phyloP scores from a whole-genome alignment of 805 yeast species.

The Nakazawaea ambrosiae region DNA sequence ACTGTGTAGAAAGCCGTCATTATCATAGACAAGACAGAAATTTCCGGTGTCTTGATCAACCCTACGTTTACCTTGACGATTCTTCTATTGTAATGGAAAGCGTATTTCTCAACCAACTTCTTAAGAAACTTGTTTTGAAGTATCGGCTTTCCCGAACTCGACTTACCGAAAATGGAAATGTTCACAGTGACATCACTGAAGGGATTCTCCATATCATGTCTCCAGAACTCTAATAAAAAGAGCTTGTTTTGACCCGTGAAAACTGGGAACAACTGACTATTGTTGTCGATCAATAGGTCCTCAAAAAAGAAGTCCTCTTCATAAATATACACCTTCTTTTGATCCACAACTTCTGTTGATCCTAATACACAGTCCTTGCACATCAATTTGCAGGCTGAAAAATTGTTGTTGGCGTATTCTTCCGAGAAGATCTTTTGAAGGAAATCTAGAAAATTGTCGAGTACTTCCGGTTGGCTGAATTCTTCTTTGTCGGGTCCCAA shows the following conservation, averaged over 20 bases:
- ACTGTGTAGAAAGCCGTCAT: background rate
- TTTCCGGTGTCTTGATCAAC: background rate
- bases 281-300: constrained; percentile 6
- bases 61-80: background rate
- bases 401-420: constrained; percentile 1
- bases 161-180: constrained; percentile 1
- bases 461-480: too few relatives aligned
- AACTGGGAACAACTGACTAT: constrained; percentile 7
- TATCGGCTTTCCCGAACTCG: background rate
- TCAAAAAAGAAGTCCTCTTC: constrained; percentile 6
- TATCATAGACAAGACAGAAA: background rate
- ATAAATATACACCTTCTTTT: constrained; percentile 1
- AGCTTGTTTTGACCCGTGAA: constrained; percentile 2
- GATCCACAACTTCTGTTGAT: background rate
- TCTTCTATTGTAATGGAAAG: constrained; percentile 5
- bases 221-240: constrained; percentile 3
- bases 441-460: too few relatives aligned
- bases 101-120: constrained; percentile 3
- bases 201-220: background rate
- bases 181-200: constrained; percentile 1
- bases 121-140: constrained; percentile 1
- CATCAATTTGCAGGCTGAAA: constrained; percentile 1
- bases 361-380: constrained; percentile 6
- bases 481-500: too few relatives aligned
- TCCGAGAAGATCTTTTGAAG: constrained; percentile 4